Base-by-base conservation (phyloP, 139 green algal species). In the Spirogloea muscicola region DNA sequence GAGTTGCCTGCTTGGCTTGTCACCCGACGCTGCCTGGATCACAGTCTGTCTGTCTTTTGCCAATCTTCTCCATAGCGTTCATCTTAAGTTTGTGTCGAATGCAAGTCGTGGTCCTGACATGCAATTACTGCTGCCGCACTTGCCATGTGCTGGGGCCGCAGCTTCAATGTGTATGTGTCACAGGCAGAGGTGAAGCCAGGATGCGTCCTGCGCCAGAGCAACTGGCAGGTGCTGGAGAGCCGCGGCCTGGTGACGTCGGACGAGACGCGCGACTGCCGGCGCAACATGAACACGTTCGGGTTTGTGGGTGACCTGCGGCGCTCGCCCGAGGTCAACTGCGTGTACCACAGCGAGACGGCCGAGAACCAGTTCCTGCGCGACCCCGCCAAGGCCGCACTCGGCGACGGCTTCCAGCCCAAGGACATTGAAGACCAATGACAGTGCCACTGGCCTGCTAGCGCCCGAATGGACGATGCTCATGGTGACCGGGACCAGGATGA, bases 251-350 rank as follows among this genome's bases (percentile, higher is more conserved):
- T 99, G 2, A 83, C 76, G 25, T 33, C 70, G 38, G 48, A 71
- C 40, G 64, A 94, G 82, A 88, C 92, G 65, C 79, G 91, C 49
- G 58, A 84, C 31, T 99, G 94, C 88, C 97, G 95, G 84, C 81
- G 88, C 13, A 91, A 91, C 79, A 97, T 97, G 92, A 98, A 98
- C 86, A 99, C 94, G 1, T 99, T 99, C 86, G 94, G 91, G 0
- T 99, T 94, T 83, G 94, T 98, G 44, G 94, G 94, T 3, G 93
- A 99, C 80, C 75, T 99, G 41, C 82, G 91, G 16, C 84, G 89
- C 3, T 71, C 82, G 25, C 83, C 83, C 1, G 83, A 87, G 61
- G 76, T 88, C n/a, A 57, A 25, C 1, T 99, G 95, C 75, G 91
- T 99, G 48, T 99, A 99, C 76, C 95, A 99, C 80, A 89, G 67